Evolutionary conservation across 164 flowering plant species (phyloP), one percentile per base, ranked within the genome.

Genomic region (Dillenia turbinata): DNA sequence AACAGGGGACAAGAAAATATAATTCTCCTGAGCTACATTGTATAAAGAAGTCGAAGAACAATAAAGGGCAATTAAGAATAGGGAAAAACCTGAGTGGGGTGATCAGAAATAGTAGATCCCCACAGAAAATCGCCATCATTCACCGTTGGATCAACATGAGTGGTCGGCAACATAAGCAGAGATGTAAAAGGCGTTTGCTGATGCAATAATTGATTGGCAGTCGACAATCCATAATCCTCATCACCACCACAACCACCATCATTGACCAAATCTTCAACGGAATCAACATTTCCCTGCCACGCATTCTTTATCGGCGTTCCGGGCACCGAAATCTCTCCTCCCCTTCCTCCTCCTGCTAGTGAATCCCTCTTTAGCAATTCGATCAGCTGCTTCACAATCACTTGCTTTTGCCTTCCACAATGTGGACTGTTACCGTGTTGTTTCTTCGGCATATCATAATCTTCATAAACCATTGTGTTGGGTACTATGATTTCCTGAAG

Each of bases 401-500:
- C 76, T 62, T 82, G 81, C 76, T 77, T 80, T 19, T 69, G 75
- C 76, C 77, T 84, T 53, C 93, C 93, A 52, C 83, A 73, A 12
- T 61, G 63, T 14, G 64, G 64, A 44, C 48, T 70, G 40, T 33
- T 33, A 4, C 40, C 5, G 0, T 33, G 7, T 71, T 47, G 68
- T 65, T 55, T 54, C 80, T 74, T 74, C 51, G 40, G 50, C 48
- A 43, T 45, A 56, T n/a, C 26, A 54, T 52, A 13, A 52, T 14
- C 45, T 60, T 71, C 40, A 33, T 33, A 5, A 33, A 33, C 40
- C 7, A 10, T 47, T 24, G 2, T 40, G 52, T 51, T 63, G 0
- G 92, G 88, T 44, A 85, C 92, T 72, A 80, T 69, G 62, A 81
- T 66, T 53, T 88, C 97, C 46, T 70, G 82, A 54, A 72, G 9